These are phyloP conservation scores for Neurospora sp. DNA, from an alignment of 495 filamentous ascomycete species.

Conservation along the genomic window DNA sequence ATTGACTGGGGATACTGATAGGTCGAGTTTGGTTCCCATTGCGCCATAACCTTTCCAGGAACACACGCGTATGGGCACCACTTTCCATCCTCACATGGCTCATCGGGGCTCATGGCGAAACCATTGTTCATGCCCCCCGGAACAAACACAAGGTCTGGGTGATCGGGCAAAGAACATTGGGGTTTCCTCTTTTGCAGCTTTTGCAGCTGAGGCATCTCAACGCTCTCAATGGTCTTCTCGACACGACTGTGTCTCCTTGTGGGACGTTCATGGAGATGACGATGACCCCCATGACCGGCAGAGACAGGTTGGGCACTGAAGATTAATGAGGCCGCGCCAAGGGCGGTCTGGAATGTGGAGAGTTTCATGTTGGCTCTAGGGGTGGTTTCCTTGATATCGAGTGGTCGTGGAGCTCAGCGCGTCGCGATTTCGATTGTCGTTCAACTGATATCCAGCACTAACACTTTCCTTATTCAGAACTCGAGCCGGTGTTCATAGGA, in stretches of 20 bases:
- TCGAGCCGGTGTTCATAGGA: neutral
- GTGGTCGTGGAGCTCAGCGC: neutral
- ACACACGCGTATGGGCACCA: constrained; percentile 77
- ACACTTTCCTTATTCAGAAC: neutral
- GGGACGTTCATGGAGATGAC: constrained; percentile 25
- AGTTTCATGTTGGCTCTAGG: constrained; percentile 31
- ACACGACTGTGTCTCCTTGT: constrained; percentile 23
- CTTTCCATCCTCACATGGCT: constrained; percentile 55
- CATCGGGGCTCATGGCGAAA: constrained; percentile 76
- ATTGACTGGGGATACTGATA: constrained; percentile 65
- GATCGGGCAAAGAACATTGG: constrained; percentile 52
- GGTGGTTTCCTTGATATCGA: neutral
- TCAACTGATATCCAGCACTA: neutral
- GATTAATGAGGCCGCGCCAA: constrained; percentile 39
- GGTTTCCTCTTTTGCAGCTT: constrained; percentile 33
- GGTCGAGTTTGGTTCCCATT: constrained; percentile 64
- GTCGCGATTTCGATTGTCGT: neutral
- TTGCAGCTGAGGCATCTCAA: constrained; percentile 16
- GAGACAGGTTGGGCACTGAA: constrained; percentile 24
- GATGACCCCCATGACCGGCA: constrained; percentile 21
- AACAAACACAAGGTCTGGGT: constrained; percentile 59
- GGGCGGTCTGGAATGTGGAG: constrained; percentile 35
- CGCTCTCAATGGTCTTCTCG: constrained; percentile 12
- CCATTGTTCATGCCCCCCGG: constrained; percentile 58
- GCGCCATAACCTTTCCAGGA: constrained; percentile 63